phyloP scores from a whole-genome alignment of 805 yeast species.

The Saturnispora ahearnii region DNA sequence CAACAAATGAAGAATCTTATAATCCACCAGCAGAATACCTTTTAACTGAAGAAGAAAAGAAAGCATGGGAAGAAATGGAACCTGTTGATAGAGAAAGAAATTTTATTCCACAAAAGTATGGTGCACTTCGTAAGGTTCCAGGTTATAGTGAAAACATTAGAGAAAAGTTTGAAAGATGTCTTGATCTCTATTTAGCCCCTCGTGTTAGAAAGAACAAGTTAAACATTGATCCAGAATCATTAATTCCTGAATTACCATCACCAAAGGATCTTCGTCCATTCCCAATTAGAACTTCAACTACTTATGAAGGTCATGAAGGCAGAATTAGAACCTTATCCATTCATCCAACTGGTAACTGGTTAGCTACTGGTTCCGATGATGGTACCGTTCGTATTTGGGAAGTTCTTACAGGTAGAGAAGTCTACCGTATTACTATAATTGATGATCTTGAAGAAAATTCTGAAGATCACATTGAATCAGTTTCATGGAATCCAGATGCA shows the following conservation, averaged over 20 bases:
- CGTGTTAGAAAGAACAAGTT: slow-evolving; percentile 85
- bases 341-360: slow-evolving; percentile 87
- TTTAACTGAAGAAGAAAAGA: slow-evolving; percentile 65
- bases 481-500: slow-evolving; percentile 85
- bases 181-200: slow-evolving; percentile 93
- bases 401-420: slow-evolving; percentile 88
- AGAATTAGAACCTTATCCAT: slow-evolving; percentile 74
- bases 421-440: slow-evolving; percentile 48
- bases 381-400: slow-evolving; percentile 97
- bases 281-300: slow-evolving; percentile 84
- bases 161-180: slow-evolving; percentile 88
- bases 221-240: slow-evolving; percentile 91
- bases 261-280: slow-evolving; percentile 95
- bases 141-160: slow-evolving; percentile 80
- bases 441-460: slow-evolving; percentile 41
- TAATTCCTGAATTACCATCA: slow-evolving; percentile 92
- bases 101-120: slow-evolving; percentile 74
- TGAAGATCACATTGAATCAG: slow-evolving; percentile 70
- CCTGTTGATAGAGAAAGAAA: slow-evolving; percentile 72
- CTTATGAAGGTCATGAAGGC: slow-evolving; percentile 75
- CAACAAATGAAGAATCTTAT: slow-evolving; percentile 92
- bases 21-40: slow-evolving; percentile 97
- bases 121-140: slow-evolving; percentile 82
- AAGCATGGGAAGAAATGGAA: slow-evolving; percentile 59
- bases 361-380: slow-evolving; percentile 97